A percentile compares a stretch with the other conserved stretches of the same genome.
These are phyloP conservation scores for Xanthoconium purpureum DNA, from an alignment of 768 basidiomycete genomes.

Conservation along the genomic window DNA sequence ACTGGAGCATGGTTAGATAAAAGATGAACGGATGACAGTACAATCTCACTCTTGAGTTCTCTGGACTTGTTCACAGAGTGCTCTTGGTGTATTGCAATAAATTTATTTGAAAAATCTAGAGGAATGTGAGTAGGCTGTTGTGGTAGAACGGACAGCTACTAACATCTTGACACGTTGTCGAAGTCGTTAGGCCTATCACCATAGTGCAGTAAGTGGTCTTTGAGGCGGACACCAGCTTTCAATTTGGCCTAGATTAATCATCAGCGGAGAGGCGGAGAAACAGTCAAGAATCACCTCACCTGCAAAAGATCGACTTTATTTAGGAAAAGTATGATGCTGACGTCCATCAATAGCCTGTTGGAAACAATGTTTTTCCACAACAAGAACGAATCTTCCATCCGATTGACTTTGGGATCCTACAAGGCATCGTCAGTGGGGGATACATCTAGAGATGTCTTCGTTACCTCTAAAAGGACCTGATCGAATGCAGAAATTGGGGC, in stretches of 20 bases:
- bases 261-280: neutral
- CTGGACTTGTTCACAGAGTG: conserved; percentile 68
- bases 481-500: conserved; percentile 88
- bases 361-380: conserved; percentile 73
- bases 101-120: conserved; percentile 72
- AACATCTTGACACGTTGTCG: conserved; percentile 72
- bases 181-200: conserved; percentile 78
- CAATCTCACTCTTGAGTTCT: conserved; percentile 63
- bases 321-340: conserved; percentile 77
- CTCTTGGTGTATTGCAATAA: conserved; percentile 64
- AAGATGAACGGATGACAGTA: neutral
- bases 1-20: conserved; percentile 41
- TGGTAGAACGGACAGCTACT: conserved; percentile 20
- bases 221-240: conserved; percentile 69
- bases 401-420: conserved; percentile 71
- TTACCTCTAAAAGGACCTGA: conserved; percentile 77
- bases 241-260: conserved; percentile 56
- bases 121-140: neutral
- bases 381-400: conserved; percentile 74
- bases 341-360: conserved; percentile 68
- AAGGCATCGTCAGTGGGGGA: neutral
- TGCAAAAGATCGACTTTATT: conserved; percentile 79
- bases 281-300: conserved; percentile 35
- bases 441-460: conserved; percentile 11
- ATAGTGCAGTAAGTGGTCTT: conserved; percentile 66